Evolutionary conservation across 176 grass and related monocot species (phyloP), one percentile per base, ranked within the genome.

Genomic region (Ensete ventricosum): DNA sequence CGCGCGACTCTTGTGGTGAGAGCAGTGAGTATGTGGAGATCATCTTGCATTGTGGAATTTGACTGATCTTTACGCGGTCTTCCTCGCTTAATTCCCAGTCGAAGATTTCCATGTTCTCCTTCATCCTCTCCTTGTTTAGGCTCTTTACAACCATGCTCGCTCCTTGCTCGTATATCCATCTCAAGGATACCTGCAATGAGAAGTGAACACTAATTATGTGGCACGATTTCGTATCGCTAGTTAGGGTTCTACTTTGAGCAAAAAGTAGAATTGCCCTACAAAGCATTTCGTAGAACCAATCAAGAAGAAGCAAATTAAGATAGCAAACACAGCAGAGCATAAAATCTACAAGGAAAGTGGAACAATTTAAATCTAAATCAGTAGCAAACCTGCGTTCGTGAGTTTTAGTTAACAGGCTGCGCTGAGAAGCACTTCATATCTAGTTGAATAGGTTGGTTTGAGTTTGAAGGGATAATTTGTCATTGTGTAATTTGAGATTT

Each of bases 91-190:
- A 23, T n/a, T 97, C 88, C 93, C 90, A 93, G 8, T 88, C 83
- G 24, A 97, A 97, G 54, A 97, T 84, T 52, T 83, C 74, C 71
- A 90, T 73, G 76, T 97, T 97, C 27, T 88, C 81, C 77, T 83
- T 83, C 66, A 97, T 24, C 34, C 93, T 84, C 8, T 85, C 80
- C 64, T 66, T 74, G 48, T 85, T 90, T 60, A 62, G 88, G 81
- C 90, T 97, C 82, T 81, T 90, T 0, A 78, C 89, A 3, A 92
- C 66, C 0, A 88, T 54, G 71, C 77, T 68, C 14, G 71, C 81
- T 0, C 82, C 81, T 69, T 92, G 90, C 77, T 97, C 87, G 2
- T 88, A 76, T 12, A 90, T 16, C 93, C 93, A 92, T 67, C 89
- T 84, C 71, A 92, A 22, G 4, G 83, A 60, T 17, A 6, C 16